Evolutionary conservation across 495 filamentous ascomycete species (phyloP), one percentile per base, ranked within the genome.

Genomic region (Trichoderma virens): DNA sequence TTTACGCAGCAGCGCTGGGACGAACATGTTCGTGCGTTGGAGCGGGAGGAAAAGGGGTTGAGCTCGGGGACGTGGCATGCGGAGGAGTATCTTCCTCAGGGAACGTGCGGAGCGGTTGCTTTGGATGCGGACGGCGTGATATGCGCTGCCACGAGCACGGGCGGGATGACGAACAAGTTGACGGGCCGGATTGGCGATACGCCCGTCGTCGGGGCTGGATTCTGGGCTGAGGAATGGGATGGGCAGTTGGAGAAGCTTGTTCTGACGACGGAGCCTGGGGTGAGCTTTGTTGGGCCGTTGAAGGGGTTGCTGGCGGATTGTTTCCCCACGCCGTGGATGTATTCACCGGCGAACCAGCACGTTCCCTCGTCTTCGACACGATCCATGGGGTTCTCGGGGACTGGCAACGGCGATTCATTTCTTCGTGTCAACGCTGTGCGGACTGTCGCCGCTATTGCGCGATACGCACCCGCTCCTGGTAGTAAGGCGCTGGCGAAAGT

Each of bases 401-500:
- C 92, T 0, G 92, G 92, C 4, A 95, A 96, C 66, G 92, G 92
- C 0, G 93, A 97, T 70, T 91, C 91, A 0, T 97, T 96, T 70
- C 81, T 96, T 2, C 86, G 90, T 1, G 75, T 84, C 20, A 81
- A 80, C n/a, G 91, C 91, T 2, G 85, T 81, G 4, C 83, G 88
- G 5, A 91, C 90, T 8, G 85, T 86, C 3, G 88, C 84, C 14
- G 85, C 91, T 0, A 89, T 93, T 63, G 81, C 85, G 13, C 82
- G 88, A n/a, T 93, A 88, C 71, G 70, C 67, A 8, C 67, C 62
- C 3, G 32, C 73, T 2, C 78, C 86, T 5, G 68, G 79, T 0
- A 64, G 72, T 7, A 65, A 66, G 5, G 88, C 90, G 7, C 67
- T 92, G 4, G 78, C 76, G 0, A 81, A 82, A 59, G 79, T 96